Conservation (phyloP, 257 asterid species). For the Solanum sejunctum region DNA sequence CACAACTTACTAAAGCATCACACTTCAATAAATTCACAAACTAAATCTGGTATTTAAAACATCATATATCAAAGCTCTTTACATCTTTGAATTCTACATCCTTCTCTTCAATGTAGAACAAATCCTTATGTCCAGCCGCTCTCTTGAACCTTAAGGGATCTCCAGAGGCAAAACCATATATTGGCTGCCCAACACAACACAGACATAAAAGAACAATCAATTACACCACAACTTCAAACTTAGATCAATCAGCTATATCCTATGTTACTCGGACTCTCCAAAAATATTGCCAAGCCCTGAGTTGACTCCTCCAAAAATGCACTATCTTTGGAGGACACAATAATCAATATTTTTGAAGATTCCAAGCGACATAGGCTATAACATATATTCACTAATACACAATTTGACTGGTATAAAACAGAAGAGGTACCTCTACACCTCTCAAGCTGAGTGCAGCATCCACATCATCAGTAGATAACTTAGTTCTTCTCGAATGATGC, state of each 20-base stretch:
- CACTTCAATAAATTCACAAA: background rate
- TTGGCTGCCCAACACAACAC: conserved; percentile 33
- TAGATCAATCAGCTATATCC: background rate
- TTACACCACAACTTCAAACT: background rate
- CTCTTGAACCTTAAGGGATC: conserved; percentile 78
- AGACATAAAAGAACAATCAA: background rate
- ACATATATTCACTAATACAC: background rate
- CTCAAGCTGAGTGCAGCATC: conserved; percentile 82
- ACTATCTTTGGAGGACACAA: background rate
- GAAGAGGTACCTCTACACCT: conserved; percentile 60
- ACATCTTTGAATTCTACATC: conserved; percentile 94
- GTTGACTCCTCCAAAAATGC: background rate
- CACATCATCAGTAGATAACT: conserved; percentile 76
- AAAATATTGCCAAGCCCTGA: background rate
- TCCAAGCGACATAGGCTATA: background rate
- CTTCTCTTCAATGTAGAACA: conserved; percentile 79
- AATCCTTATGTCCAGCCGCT: conserved; percentile 89
- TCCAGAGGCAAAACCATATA: conserved; percentile 87
- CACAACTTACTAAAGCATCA: background rate
- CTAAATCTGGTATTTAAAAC: background rate
- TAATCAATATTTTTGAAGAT: background rate
- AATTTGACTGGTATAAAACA: background rate
- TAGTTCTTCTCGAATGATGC: conserved; percentile 91
- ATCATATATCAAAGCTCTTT: background rate
- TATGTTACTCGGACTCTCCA: background rate